Conservation (phyloP, 2,329 filamentous ascomycete genomes). For the Cladosporium sp. region DNA sequence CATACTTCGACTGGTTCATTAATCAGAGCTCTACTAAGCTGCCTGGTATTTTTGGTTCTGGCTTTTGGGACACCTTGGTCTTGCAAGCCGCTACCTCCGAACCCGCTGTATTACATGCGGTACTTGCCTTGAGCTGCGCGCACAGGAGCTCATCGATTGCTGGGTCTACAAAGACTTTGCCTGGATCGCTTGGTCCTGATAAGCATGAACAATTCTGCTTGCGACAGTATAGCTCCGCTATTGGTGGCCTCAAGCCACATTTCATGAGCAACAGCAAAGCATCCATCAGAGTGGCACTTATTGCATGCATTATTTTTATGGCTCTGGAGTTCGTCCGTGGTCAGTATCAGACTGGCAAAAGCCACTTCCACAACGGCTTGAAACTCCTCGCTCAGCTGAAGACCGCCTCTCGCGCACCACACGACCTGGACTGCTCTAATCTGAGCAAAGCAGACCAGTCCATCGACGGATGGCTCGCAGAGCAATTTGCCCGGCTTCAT, state of each 20-base stretch:
- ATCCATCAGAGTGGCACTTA: slow-evolving; percentile 35
- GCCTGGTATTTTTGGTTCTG: slow-evolving; percentile 29
- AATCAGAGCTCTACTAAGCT: slow-evolving; percentile 34
- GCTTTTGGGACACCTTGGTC: slow-evolving; percentile 38
- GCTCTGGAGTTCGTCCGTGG: slow-evolving; percentile 40
- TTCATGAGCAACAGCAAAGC: slow-evolving; percentile 22
- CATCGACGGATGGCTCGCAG: slow-evolving; percentile 41
- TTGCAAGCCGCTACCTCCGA: slow-evolving; percentile 37
- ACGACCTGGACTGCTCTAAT: slow-evolving; percentile 15
- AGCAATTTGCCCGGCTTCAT: slow-evolving; percentile 35
- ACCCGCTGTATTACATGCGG: slow-evolving; percentile 40
- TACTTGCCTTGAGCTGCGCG: slow-evolving; percentile 37
- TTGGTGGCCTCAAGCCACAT: slow-evolving; percentile 31
- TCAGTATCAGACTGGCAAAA: slow-evolving; percentile 33
- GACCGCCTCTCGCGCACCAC: not conserved
- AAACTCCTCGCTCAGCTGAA: slow-evolving; percentile 32
- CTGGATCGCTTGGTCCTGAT: slow-evolving; percentile 19
- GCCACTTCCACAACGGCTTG: slow-evolving; percentile 43
- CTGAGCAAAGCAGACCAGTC: slow-evolving; percentile 14
- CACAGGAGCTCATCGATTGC: slow-evolving; percentile 24
- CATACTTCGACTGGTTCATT: slow-evolving; percentile 43
- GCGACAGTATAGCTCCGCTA: slow-evolving; percentile 39
- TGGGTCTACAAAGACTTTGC: slow-evolving; percentile 11
- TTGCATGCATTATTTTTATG: slow-evolving; percentile 40
- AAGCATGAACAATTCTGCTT: slow-evolving; percentile 32